These are phyloP conservation scores for Nitzschia putrida DNA, from an alignment of 108 stramenopile genomes.

Conservation along the genomic window DNA sequence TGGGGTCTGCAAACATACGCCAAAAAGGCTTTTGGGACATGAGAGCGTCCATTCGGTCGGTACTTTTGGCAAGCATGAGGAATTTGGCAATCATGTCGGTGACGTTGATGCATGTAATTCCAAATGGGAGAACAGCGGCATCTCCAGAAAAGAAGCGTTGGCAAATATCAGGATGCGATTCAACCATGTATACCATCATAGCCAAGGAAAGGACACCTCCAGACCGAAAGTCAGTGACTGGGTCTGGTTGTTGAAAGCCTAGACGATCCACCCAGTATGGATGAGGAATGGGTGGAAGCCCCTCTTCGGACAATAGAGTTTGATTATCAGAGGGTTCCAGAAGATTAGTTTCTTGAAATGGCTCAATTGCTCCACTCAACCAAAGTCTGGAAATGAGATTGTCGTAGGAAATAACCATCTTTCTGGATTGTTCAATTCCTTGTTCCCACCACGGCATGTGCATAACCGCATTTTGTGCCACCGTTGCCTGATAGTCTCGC, in stretches of 20 bases:
- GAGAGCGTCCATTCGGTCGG: conserved; percentile 88
- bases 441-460: conserved; percentile 92
- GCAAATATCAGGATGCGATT: conserved; percentile 40
- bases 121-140: conserved; percentile 81
- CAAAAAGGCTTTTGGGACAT: conserved; percentile 85
- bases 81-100: conserved; percentile 90
- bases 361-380: conserved; percentile 78
- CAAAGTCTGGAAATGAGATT: conserved; percentile 78
- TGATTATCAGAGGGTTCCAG: conserved; percentile 22
- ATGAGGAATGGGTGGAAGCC: conserved; percentile 82
- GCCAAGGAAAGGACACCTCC: conserved; percentile 82
- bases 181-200: conserved; percentile 82
- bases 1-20: conserved; percentile 88
- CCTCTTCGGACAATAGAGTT: conserved; percentile 61
- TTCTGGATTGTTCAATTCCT: conserved; percentile 66
- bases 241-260: conserved; percentile 87
- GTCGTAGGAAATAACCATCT: conserved; percentile 84
- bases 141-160: conserved; percentile 52
- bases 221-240: conserved; percentile 87
- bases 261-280: conserved; percentile 72
- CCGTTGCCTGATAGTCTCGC: conserved; percentile 68
- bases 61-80: conserved; percentile 69
- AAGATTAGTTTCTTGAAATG: conserved; percentile 28
- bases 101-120: conserved; percentile 84
- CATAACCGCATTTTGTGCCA: conserved; percentile 76